Base-by-base conservation (phyloP, 108 stramenopile genomes). In the Fistulifera pelliculosa region DNA sequence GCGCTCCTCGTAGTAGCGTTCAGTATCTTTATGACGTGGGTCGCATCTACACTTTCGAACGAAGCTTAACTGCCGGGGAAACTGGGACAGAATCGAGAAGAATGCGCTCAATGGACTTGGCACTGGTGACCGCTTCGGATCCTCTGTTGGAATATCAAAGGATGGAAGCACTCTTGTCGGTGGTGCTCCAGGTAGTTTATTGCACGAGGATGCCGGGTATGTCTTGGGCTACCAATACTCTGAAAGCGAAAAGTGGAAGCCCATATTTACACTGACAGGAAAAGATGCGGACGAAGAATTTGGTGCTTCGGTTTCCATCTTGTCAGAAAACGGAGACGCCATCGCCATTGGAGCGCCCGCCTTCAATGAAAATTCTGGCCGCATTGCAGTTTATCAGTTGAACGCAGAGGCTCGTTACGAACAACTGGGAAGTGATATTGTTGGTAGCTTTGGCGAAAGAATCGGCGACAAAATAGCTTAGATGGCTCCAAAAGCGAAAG, bases 241-340 rank as follows among this genome's bases (percentile, higher is more conserved):
- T 26, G 22, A 19, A 23, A 50, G 24, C 24, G 49, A 15, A 2
- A 15, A 19, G 22, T 50, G 49, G 49, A 4, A 6, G 15, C 15
- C 49, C 2, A 24, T 50, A n/a, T 50, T 50, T 50, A 24, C 49
- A 22, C 26, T 50, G 49, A 26, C 22, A 2, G 49, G 49, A 1
- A 5, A 12, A 21, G 19, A 24, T 2, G 6, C 3, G 31, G 15
- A 19, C 14, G 49, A 50, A 50, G 49, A 50, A 50, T 50, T 50
- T 22, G 49, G 49, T 11, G 10, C 49, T 2, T 24, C 49, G 49
- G 49, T 50, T 24, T 22, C 49, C 4, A 50, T 50, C 15, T 24
- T 50, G 23, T 50, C 49, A 26, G 49, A 50, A 4, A 15, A 2
- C 2, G 49, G 21, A 22, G 49, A 50, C 13, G 4, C 21, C 2